Evolutionary conservation across 2,329 filamentous ascomycete genomes (phyloP), one percentile per base, ranked within the genome.

Genomic region (Colletotrichum aenigma): DNA sequence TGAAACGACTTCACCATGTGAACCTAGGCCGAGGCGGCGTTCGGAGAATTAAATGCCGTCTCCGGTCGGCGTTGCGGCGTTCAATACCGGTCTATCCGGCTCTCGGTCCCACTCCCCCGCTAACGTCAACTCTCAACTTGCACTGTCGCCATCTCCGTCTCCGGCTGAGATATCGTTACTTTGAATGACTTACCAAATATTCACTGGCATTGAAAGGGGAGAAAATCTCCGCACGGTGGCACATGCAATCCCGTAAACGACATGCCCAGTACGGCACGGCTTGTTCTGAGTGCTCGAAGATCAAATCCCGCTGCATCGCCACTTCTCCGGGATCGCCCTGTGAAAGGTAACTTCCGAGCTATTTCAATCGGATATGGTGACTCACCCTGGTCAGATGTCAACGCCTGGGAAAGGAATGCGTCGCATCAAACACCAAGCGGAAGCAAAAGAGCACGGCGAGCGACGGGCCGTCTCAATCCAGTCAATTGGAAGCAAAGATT

Each of bases 291-390:
- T 48, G 43, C n/a, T 48, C 43, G 3, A 12, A n/a, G 10, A 48
- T 12, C 43, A 48, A 48, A 4, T 21, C 43, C n/a, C 43, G 43
- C 43, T 52, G n/a, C n/a, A 52, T 52, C 10, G 18, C 43, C 1
- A 21, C 43, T 7, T 21, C n/a, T 52, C n/a, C 43, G 4, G 43
- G 10, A 13, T 52, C 43, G 2, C 43, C 43, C 4, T 21, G 43
- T 52, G n/a, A 52, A 52, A 52, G 43, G 43, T 48, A 4, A 7
- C 6, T 21, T n/a, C 1, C 9, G 10, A 12, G 2, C n/a, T 12
- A 1, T 48, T 21, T 7, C 10, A 4, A 12, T 21, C 43, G 10
- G n/a, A 21, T 0, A 7, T 21, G 5, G 6, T 7, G 1, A 21
- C n/a, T 48, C 6, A 48, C 10, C 6, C 4, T n/a, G 1, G n/a